phyloP scores from a whole-genome alignment of 768 basidiomycete genomes.

The Russula sp. region DNA sequence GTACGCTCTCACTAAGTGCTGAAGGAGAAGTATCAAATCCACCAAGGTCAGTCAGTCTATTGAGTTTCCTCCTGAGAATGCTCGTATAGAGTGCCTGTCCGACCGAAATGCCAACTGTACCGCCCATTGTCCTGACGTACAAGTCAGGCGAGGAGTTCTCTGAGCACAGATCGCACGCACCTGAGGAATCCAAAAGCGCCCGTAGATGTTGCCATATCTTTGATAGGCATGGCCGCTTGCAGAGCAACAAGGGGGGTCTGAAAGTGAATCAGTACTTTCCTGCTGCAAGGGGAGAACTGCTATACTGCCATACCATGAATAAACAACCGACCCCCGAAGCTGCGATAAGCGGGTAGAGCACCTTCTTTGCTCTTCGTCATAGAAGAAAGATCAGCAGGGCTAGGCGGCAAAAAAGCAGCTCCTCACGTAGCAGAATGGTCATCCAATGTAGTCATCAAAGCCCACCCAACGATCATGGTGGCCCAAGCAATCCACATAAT shows the following conservation, averaged over 20 bases:
- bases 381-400: conserved; percentile 6
- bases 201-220: conserved; percentile 81
- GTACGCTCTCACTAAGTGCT: conserved; percentile 27
- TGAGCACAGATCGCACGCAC: conserved; percentile 27
- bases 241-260: conserved; percentile 63
- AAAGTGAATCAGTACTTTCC: neutral
- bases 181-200: conserved; percentile 63
- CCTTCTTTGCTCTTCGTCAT: conserved; percentile 47
- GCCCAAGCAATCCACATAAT: conserved; percentile 58
- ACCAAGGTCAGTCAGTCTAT: conserved; percentile 17
- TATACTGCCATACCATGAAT: conserved; percentile 40
- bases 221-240: conserved; percentile 82
- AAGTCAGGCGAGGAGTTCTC: neutral
- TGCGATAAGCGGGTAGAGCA: conserved; percentile 59
- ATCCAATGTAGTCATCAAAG: conserved; percentile 65
- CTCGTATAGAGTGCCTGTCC: conserved; percentile 66
- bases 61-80: conserved; percentile 30
- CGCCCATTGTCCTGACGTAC: conserved; percentile 52
- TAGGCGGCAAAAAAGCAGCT: neutral
- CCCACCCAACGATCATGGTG: conserved; percentile 54
- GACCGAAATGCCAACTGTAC: conserved; percentile 67
- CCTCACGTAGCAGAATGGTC: conserved; percentile 44
- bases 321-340: conserved; percentile 57
- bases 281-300: conserved; percentile 1
- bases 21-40: conserved; percentile 21